phyloP scores from a whole-genome alignment of 2,329 filamentous ascomycete species.

The Grosmannia serpens region DNA sequence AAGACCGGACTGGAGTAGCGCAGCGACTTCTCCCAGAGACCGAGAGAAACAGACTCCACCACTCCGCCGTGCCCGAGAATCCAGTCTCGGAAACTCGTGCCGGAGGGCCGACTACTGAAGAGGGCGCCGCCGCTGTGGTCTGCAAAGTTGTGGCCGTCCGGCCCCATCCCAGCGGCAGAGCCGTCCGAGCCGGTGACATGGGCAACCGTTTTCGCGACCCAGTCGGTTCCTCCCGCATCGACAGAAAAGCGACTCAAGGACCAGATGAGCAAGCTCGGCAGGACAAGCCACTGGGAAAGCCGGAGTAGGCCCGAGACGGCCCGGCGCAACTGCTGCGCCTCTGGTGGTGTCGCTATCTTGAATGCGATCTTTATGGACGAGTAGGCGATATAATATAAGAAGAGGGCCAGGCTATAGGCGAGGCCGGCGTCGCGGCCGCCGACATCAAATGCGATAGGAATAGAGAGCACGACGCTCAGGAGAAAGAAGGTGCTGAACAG shows the following conservation, averaged over 20 bases:
- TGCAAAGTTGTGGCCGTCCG: neutral
- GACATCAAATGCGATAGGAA: slow-evolving; percentile 95
- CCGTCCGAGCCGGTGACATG: slow-evolving; percentile 7
- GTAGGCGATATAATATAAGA: slow-evolving; percentile 82
- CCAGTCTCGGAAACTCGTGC: slow-evolving; percentile 67
- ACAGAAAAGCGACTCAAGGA: slow-evolving; percentile 90
- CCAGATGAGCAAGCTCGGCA: slow-evolving; percentile 86
- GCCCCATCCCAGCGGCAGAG: neutral
- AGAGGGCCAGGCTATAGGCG: slow-evolving; percentile 82
- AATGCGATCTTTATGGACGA: slow-evolving; percentile 61
- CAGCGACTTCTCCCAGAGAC: slow-evolving; percentile 78
- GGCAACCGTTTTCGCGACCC: slow-evolving; percentile 14
- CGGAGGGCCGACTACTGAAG: slow-evolving; percentile 22
- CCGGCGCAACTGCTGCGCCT: slow-evolving; percentile 62
- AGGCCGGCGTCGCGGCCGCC: slow-evolving; percentile 89
- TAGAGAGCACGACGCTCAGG: slow-evolving; percentile 84
- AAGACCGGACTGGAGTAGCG: slow-evolving; percentile 89
- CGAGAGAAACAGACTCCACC: slow-evolving; percentile 67
- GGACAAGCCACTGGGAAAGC: slow-evolving; percentile 73
- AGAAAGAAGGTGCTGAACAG: slow-evolving; percentile 77
- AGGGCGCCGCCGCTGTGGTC: neutral
- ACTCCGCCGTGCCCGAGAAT: slow-evolving; percentile 78
- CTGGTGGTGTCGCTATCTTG: slow-evolving; percentile 45
- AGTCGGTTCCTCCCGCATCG: slow-evolving; percentile 48
- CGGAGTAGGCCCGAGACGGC: slow-evolving; percentile 58